Conservation (phyloP, 805 yeast species). For the Ogataea nakhonphanomensis region DNA sequence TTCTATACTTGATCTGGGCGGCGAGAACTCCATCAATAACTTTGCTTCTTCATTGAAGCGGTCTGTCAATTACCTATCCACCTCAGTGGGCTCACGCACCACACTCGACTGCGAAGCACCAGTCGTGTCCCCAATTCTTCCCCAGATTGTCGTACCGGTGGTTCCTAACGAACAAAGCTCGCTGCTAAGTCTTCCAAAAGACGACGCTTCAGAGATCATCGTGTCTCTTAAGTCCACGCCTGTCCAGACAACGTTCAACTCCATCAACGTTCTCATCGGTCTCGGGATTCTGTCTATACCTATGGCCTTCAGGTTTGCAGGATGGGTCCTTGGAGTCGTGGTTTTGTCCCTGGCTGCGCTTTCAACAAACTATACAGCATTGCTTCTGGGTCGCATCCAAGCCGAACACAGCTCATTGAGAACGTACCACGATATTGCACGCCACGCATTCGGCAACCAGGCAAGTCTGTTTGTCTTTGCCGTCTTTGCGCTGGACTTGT, state of each 20-base stretch:
- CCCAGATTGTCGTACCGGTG: background rate
- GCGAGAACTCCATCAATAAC: constrained; percentile 35
- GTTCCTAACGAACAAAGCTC: constrained; percentile 4
- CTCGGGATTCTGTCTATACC: constrained; percentile 75
- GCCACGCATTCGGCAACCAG: constrained; percentile 43
- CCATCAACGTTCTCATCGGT: constrained; percentile 73
- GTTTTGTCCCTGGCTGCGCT: constrained; percentile 43
- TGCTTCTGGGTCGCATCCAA: constrained; percentile 49
- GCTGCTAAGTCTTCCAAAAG: constrained; percentile 5
- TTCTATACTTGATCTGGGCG: constrained; percentile 36
- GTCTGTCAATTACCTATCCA: constrained; percentile 29
- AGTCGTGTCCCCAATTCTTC: background rate
- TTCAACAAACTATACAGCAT: constrained; percentile 52
- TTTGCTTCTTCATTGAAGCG: constrained; percentile 35
- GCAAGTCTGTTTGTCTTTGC: constrained; percentile 43
- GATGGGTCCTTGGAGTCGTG: constrained; percentile 55
- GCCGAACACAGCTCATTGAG: constrained; percentile 36
- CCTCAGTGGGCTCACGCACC: constrained; percentile 19
- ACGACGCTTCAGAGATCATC: constrained; percentile 11
- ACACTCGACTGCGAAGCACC: constrained; percentile 1
- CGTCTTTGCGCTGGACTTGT: constrained; percentile 52
- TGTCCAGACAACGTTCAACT: constrained; percentile 73
- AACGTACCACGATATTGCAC: constrained; percentile 61
- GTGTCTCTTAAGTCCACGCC: constrained; percentile 51
- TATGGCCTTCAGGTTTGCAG: constrained; percentile 62